A percentile compares a stretch with the other conserved stretches of the same genome.
These are phyloP conservation scores for Flaveria linearis DNA, from an alignment of 129 eudicot species.

Conservation along the genomic window DNA sequence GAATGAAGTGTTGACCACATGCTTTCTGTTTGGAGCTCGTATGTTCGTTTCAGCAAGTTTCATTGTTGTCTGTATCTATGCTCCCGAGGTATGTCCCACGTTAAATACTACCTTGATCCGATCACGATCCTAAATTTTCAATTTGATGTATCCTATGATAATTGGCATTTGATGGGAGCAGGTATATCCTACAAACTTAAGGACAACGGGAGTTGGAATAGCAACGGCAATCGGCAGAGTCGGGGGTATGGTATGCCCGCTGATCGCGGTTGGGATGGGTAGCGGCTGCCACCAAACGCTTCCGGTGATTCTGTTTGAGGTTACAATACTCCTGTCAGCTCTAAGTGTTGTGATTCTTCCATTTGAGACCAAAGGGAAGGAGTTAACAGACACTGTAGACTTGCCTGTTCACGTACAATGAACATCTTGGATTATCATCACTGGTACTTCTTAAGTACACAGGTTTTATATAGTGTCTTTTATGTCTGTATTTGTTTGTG, in stretches of 20 bases:
- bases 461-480: too few species aligned
- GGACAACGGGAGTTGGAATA: conserved; percentile 69
- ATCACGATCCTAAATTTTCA: neutral
- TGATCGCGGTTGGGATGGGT: conserved; percentile 62
- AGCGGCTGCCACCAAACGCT: conserved; percentile 56
- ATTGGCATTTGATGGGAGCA: conserved; percentile 7
- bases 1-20: conserved; percentile 44
- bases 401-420: conserved; percentile 21
- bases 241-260: conserved; percentile 81
- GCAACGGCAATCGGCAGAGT: conserved; percentile 65
- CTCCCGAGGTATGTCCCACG: conserved; percentile 54
- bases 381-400: conserved; percentile 37
- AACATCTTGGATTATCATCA: neutral
- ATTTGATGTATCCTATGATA: too few species aligned
- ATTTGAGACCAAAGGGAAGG: conserved; percentile 62
- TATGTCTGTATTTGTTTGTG: neutral
- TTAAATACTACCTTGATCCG: neutral
- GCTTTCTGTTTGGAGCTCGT: conserved; percentile 59
- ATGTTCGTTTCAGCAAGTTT: conserved; percentile 56
- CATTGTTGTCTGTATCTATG: conserved; percentile 46
- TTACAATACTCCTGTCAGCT: conserved; percentile 42
- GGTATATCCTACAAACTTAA: conserved; percentile 71
- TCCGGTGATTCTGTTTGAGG: conserved; percentile 56
- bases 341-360: conserved; percentile 54
- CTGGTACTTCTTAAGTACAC: too few species aligned